A percentile compares a stretch with the other conserved stretches of the same genome.
These are phyloP conservation scores for Besnoitia besnoiti DNA, from an alignment of 169 alveolate genomes.

Conservation along the genomic window DNA sequence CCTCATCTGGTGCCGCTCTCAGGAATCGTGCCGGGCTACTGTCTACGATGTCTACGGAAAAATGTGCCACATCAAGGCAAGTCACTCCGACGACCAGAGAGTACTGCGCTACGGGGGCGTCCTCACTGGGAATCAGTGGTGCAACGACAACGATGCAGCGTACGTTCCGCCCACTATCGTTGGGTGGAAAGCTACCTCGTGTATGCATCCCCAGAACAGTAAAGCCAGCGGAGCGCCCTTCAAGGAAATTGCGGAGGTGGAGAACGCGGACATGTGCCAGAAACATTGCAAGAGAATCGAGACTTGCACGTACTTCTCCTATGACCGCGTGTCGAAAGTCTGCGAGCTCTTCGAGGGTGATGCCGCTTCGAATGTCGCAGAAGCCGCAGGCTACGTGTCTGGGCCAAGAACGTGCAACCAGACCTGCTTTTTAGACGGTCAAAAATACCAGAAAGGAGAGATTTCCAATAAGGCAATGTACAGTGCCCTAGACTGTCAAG, in stretches of 20 bases:
- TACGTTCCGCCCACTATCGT: not conserved
- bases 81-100: not conserved
- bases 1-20: not conserved
- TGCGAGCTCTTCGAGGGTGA: not conserved
- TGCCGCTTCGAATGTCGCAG: not conserved
- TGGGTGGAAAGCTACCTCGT: not conserved
- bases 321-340: not conserved
- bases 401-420: not conserved
- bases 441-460: not conserved
- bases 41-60: not conserved
- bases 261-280: not conserved
- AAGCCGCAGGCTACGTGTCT: not conserved
- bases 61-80: not conserved
- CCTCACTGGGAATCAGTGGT: not conserved
- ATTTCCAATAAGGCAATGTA: not conserved
- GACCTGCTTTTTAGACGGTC: not conserved
- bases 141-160: not conserved
- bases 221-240: not conserved
- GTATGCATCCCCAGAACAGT: not conserved
- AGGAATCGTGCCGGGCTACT: not conserved
- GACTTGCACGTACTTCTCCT: not conserved
- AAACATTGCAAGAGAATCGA: not conserved
- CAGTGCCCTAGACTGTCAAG: slow-evolving; percentile 10
- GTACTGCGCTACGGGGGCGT: not conserved
- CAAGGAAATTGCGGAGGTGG: not conserved